A percentile compares a stretch with the other conserved stretches of the same genome.
phyloP scores from a whole-genome alignment of 2,329 filamentous ascomycete genomes.

The Colletotrichum godetiae region DNA sequence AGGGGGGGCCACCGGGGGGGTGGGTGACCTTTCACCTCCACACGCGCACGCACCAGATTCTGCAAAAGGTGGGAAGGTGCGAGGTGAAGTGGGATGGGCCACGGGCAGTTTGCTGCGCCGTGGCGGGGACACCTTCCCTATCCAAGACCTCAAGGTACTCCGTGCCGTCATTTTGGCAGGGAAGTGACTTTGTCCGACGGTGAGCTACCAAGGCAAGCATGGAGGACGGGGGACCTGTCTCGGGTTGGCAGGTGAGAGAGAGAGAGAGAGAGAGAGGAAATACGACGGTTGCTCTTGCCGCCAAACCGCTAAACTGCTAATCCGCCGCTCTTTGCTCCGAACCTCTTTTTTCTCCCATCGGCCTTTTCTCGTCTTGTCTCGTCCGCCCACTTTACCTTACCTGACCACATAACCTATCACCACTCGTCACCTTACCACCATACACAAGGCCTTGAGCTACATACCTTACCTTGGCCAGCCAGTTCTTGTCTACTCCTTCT shows the following conservation, averaged over 20 bases:
- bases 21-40: slow-evolving; percentile 20
- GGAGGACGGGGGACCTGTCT: background rate
- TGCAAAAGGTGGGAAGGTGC: slow-evolving; percentile 19
- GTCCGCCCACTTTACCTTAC: background rate
- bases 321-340: slow-evolving; percentile 17
- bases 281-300: slow-evolving; percentile 14
- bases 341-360: background rate
- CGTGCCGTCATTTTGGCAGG: background rate
- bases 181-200: slow-evolving; percentile 17
- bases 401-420: background rate
- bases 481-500: background rate
- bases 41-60: slow-evolving; percentile 19
- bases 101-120: slow-evolving; percentile 12
- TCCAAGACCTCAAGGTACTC: slow-evolving; percentile 4
- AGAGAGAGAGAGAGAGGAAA: background rate
- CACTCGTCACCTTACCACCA: too few relatives aligned
- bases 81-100: slow-evolving; percentile 21
- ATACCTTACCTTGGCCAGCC: background rate
- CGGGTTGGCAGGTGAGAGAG: slow-evolving; percentile 22
- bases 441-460: too few relatives aligned
- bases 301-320: slow-evolving; percentile 16
- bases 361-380: background rate
- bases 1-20: background rate
- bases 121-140: slow-evolving; percentile 18
- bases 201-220: background rate